Percentiles rank a stretch among this genome's conserved stretches.
Evolutionary conservation across 495 filamentous ascomycete genomes (phyloP).

Genomic region (Corynascus novoguineensis): DNA sequence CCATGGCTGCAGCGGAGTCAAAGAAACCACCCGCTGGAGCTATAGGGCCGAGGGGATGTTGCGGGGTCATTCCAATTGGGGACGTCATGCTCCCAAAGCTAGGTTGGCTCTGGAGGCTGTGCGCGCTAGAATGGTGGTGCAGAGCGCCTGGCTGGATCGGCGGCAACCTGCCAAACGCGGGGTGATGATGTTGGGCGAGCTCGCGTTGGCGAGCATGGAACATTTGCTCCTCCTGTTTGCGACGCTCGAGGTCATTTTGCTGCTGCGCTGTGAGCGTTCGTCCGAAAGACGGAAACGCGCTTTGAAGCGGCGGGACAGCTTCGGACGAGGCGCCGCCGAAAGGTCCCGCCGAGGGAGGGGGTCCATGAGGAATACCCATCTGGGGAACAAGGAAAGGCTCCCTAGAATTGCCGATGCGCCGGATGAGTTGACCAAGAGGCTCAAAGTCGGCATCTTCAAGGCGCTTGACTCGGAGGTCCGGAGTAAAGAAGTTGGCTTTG

Average conservation of each 20-base stretch:
- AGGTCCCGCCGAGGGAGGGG: constrained; percentile 45
- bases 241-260: constrained; percentile 90
- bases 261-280: constrained; percentile 95
- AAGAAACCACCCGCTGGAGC: constrained; percentile 58
- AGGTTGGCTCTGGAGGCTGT: constrained; percentile 92
- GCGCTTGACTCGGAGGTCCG: constrained; percentile 90
- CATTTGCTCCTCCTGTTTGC: constrained; percentile 98
- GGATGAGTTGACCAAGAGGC: constrained; percentile 89
- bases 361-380: constrained; percentile 86
- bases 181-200: constrained; percentile 62
- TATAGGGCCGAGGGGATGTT: constrained; percentile 59
- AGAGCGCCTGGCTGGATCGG: constrained; percentile 71
- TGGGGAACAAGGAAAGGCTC: constrained; percentile 97
- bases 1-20: constrained; percentile 46
- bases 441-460: constrained; percentile 90
- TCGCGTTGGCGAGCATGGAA: constrained; percentile 93
- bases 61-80: constrained; percentile 70
- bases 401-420: constrained; percentile 92
- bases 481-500: constrained; percentile 94
- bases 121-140: constrained; percentile 88
- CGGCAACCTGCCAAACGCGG: constrained; percentile 49
- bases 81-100: constrained; percentile 89
- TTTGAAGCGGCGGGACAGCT: constrained; percentile 90
- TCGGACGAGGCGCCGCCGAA: constrained; percentile 50
- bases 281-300: constrained; percentile 94